These are phyloP conservation scores for Crithidia acanthocephali DNA, from an alignment of 208 protist genomes.

Conservation along the genomic window DNA sequence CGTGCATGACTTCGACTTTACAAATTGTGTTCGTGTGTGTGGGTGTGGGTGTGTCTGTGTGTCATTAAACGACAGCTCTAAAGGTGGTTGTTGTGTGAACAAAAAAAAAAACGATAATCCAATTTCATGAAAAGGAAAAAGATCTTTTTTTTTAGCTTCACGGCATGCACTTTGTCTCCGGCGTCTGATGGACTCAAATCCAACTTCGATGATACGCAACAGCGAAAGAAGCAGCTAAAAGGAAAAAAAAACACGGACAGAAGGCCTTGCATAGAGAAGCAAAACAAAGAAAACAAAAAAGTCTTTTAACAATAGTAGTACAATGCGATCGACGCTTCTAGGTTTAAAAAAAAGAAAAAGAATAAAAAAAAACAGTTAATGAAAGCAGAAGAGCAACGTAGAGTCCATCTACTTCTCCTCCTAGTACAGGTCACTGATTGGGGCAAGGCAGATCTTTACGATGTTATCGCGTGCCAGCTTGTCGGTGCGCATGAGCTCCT, in stretches of 20 bases:
- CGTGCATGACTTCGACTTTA: too few species aligned
- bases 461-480: constrained; percentile 67
- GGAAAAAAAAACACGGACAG: not conserved
- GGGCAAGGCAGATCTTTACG: constrained; percentile 74
- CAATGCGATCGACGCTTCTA: not conserved
- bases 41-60: too few species aligned
- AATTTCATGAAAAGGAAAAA: too few species aligned
- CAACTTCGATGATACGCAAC: too few species aligned
- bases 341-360: constrained; percentile 4
- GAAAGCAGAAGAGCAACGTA: not conserved
- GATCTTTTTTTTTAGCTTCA: too few species aligned
- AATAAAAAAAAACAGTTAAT: not conserved
- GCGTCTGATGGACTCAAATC: too few species aligned
- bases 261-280: not conserved
- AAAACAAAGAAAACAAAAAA: constrained; percentile 10
- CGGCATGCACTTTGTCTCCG: too few species aligned
- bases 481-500: constrained; percentile 71
- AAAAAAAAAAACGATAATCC: too few species aligned
- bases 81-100: too few species aligned
- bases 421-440: constrained; percentile 75
- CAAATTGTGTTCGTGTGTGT: too few species aligned
- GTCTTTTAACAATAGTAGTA: not conserved
- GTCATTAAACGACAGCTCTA: too few species aligned
- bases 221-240: not conserved
- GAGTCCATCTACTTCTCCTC: too few species aligned